Percentiles rank a stretch among this genome's conserved stretches.
phyloP scores from a whole-genome alignment of 164 flowering plant genomes.

The Magnolia changhungtana region DNA sequence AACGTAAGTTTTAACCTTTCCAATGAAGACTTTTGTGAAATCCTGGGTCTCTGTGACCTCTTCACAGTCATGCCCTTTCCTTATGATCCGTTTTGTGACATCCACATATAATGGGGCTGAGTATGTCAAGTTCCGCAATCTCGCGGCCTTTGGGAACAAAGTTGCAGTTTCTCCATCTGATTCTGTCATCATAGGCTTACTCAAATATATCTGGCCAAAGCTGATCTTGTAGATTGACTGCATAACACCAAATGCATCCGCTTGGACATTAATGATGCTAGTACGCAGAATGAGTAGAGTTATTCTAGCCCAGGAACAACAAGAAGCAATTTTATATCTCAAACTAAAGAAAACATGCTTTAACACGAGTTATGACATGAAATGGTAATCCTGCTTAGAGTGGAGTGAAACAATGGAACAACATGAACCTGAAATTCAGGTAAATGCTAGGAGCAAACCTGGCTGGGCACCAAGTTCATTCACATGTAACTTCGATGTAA shows the following conservation, averaged over 20 bases:
- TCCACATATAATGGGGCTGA: constrained; percentile 97
- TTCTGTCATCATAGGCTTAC: constrained; percentile 95
- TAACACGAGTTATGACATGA: no score
- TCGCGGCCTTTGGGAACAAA: constrained; percentile 93
- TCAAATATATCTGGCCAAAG: constrained; percentile 43
- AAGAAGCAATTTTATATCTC: no score
- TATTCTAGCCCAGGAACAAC: no score
- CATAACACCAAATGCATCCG: constrained; percentile 32
- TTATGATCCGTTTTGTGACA: constrained; percentile 76
- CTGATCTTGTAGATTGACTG: constrained; percentile 94
- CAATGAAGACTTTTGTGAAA: constrained; percentile 69
- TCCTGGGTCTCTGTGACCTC: constrained; percentile 94
- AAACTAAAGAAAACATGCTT: no score
- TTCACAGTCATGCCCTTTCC: constrained; percentile 96
- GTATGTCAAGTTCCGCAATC: constrained; percentile 89
- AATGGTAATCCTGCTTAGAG: no score
- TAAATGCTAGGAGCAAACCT: no score
- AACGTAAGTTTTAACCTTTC: constrained; percentile 13
- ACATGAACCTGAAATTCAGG: no score
- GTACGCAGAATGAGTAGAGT: not conserved
- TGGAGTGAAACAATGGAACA: no score
- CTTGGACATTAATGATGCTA: not conserved
- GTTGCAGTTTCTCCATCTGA: constrained; percentile 99
- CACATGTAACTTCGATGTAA: no score
- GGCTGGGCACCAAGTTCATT: no score